Base-by-base conservation (phyloP, 2,329 filamentous ascomycete species). In the Leptosphaerulina australis region DNA sequence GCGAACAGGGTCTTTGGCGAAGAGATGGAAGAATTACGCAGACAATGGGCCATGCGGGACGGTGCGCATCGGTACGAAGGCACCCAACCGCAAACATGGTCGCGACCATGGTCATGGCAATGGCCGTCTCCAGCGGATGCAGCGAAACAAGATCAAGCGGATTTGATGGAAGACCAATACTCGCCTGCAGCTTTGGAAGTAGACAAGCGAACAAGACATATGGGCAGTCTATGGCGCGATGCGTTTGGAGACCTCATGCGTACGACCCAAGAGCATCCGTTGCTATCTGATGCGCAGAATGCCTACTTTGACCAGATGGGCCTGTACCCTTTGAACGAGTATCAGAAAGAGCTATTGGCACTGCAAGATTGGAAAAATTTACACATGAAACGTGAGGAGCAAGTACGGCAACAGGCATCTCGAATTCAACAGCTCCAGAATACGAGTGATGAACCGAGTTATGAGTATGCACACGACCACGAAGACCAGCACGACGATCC, bases 161-260 rank as follows among this genome's bases (percentile, higher is more conserved):
- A 43, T 4, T 24, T n/a, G 5, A 41, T 34, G 17, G 36, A 58
- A 8, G 30, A 56, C 11, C 36, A 45, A 36, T 85, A 85, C 64
- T 85, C 82, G 1, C 82, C 82, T 0, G 62, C 80, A n/a, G 68
- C 76, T 14, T 67, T 84, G 1, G 81, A 84, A 58, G 68, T 73
- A n/a, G 71, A 81, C 51, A 64, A 70, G 30, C 28, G 67, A 53
- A 38, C 75, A 60, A 21, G 71, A 65, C 54, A 67, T 34, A 46
- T 71, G 48, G 68, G 74, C 56, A 57, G 71, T 37, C 74, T 74
- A 24, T 84, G 82, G 82, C 75, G 80, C 12, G 78, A 80, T 40
- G 83, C 83, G 0, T 85, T 83, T 57, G 82, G 85, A 59, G 83
- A 86, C 58, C 74, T 86, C 8, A 57, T 85, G 12, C 75, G 75